phyloP scores from a whole-genome alignment of 257 asterid genomes.

The Knoxia roxburghii region DNA sequence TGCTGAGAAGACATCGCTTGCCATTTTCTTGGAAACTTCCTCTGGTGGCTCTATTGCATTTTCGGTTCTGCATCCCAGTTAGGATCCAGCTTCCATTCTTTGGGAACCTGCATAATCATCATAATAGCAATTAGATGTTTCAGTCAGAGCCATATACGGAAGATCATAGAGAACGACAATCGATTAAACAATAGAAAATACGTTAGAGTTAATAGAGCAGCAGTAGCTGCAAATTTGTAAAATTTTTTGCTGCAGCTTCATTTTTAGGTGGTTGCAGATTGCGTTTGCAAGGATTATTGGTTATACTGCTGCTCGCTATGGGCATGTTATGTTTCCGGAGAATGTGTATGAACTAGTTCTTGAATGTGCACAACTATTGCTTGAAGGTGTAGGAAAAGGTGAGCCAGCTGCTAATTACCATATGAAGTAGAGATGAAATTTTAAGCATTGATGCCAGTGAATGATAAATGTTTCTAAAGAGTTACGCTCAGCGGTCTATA shows the following conservation, averaged over 20 bases:
- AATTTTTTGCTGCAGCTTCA: conserved; percentile 40
- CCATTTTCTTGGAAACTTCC: conserved; percentile 92
- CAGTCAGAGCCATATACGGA: neutral
- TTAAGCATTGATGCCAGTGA: neutral
- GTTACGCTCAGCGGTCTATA: too few species aligned
- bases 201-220: too few species aligned
- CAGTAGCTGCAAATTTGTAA: conserved; percentile 28
- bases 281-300: conserved; percentile 97
- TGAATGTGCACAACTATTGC: conserved; percentile 76
- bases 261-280: conserved; percentile 90
- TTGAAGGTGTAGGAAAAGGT: conserved; percentile 96
- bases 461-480: neutral
- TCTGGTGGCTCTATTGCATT: conserved; percentile 45
- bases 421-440: neutral
- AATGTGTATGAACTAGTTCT: conserved; percentile 97
- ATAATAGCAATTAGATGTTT: neutral
- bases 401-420: conserved; percentile 19
- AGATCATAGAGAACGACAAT: neutral
- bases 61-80: conserved; percentile 73
- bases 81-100: conserved; percentile 93
- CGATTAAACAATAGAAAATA: neutral
- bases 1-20: conserved; percentile 54
- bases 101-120: conserved; percentile 70
- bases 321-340: conserved; percentile 99
- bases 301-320: conserved; percentile 90